Evolutionary conservation across 768 basidiomycete genomes (phyloP), one percentile per base, ranked within the genome.

Genomic region (Asterophora lycoperdoides): DNA sequence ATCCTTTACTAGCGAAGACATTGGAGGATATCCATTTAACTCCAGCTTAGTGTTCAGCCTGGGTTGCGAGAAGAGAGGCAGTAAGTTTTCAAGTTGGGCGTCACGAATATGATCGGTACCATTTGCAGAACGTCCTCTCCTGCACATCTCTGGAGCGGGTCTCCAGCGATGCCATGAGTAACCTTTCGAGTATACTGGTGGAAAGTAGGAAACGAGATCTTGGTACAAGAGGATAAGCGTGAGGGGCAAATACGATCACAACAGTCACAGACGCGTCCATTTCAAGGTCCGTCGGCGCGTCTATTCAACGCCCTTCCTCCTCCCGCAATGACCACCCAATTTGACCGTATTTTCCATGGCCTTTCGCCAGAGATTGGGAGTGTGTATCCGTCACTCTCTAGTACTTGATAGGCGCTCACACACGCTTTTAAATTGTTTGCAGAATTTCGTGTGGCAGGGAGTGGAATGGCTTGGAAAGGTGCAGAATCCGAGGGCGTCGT

Each of bases 1-100:
- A 73, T 98, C 96, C 46, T 79, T 77, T 20, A 92, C 86, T 5
- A 99, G 78, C 42, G 93, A 92, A 8, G 75, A 76, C 90, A 99
- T 94, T 10, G 91, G 80, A 5, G 88, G 86, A 60, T 93, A 81
- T 51, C 85, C 86, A 55, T 87, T 78, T 3, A 80, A 73, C 62
- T 97, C 93, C 26, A 99, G 79, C 64, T 95, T 94, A 8, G 93
- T 91, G 61, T 98, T 99, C 51, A 98, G 75, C 96, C 95, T 97
- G 56, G 18, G 36, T 47, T 36, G 18, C 38, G 43, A 26, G 23
- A 28, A 44, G 9, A 36, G n/a, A 48, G 42, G 49, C 44, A 15
- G 19, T 53, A 23, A 55, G 44, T 46, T 39, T 29, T 32, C 45
- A 38, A 48, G 44, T 23, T 37, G 23, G 33, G 39, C 40, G 15